Base-by-base conservation (phyloP, 768 basidiomycete genomes). In the Russula foetens region DNA sequence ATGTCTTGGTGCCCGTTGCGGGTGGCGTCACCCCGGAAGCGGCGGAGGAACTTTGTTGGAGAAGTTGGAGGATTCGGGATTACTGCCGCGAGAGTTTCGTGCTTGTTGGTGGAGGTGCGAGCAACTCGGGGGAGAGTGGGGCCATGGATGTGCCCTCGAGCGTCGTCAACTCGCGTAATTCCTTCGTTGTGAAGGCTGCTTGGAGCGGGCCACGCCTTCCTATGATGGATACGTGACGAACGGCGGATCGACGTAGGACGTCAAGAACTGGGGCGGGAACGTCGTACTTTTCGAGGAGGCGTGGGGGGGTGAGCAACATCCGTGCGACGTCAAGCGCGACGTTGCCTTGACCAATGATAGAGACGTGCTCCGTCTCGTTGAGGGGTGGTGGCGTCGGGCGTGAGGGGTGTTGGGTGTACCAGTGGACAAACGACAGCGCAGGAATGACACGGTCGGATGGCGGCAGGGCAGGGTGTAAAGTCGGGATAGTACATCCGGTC, bases 341-440 rank as follows among this genome's bases (percentile, higher is more conserved):
- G 66, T 98, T 98, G 12, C 96, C 96, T 63, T 93, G 91, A 0
- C 97, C 96, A 44, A 98, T 86, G 56, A 99, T 75, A 1, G 90
- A 84, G 28, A 95, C 84, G 66, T 95, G 88, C 2, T 77, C 69
- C 4, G 82, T 73, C 44, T 78, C 79, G 31, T 90, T 82, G 2
- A 93, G 79, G 0, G 84, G 76, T 1, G 87, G 85, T 0, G 87
- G 77, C 0, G 79, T 70, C 0, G 81, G 77, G 12, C 77, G 75
- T 11, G 84, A 84, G 1, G 95, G 95, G 71, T 98, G 93, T 49
- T 82, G 85, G 12, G 96, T 98, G 75, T 99, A 98, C 95, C 94
- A 98, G 65, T 94, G 89, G 1, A 99, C 94, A 46, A 99, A 73
- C 1, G 82, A 83, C 4, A 97, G 77, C 0, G 94, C 93, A 1